These are phyloP conservation scores for Escovopsis sp. DNA, from an alignment of 2,329 filamentous ascomycete species.

Conservation along the genomic window DNA sequence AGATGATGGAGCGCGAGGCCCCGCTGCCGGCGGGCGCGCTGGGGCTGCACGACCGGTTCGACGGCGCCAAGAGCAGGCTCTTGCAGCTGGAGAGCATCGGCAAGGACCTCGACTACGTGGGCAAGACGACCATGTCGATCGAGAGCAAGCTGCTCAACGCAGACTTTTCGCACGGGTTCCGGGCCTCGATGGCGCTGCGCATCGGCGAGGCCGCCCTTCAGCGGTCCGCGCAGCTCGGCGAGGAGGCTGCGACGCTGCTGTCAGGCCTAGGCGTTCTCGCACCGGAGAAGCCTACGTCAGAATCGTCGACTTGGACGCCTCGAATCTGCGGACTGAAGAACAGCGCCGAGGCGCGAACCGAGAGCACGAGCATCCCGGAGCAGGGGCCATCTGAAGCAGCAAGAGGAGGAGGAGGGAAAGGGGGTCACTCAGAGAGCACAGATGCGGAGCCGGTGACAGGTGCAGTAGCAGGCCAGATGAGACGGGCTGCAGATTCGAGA, in stretches of 20 bases:
- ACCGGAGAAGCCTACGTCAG: too few relatives aligned
- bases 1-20: conserved; percentile 8
- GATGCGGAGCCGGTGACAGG: too few relatives aligned
- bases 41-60: neutral
- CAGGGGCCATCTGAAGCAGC: too few relatives aligned
- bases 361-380: too few relatives aligned
- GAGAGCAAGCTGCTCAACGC: conserved; percentile 21
- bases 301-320: neutral
- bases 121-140: conserved; percentile 15
- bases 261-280: too few relatives aligned
- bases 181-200: conserved; percentile 15
- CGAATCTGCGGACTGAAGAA: too few relatives aligned
- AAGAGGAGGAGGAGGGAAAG: too few relatives aligned
- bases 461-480: too few relatives aligned
- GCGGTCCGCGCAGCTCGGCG: conserved; percentile 9
- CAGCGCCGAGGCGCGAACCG: too few relatives aligned
- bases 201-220: conserved; percentile 11
- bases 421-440: too few relatives aligned
- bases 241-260: conserved; percentile 9
- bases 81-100: conserved; percentile 20
- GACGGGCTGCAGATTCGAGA: too few relatives aligned
- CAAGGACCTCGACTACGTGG: conserved; percentile 17
- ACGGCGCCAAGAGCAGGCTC: conserved; percentile 11
- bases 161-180: conserved; percentile 13
- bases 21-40: conserved; percentile 3